Evolutionary conservation across 2,329 filamentous ascomycete genomes (phyloP), one percentile per base, ranked within the genome.

Genomic region (Cercospora berteroae): DNA sequence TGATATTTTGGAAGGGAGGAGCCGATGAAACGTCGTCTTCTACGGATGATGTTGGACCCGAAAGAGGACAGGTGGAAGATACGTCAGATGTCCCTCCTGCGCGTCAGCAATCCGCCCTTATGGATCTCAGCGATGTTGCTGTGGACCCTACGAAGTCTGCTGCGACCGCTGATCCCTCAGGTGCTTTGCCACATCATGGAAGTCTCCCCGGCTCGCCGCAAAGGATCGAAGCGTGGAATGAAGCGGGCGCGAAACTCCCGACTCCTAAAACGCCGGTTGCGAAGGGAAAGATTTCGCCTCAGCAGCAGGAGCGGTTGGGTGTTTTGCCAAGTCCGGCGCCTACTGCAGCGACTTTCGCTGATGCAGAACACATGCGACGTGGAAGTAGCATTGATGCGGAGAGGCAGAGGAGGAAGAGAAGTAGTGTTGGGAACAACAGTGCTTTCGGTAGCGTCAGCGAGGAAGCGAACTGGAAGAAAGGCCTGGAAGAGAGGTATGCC

Each of bases 301-400:
- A 20, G 36, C 13, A 36, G 20, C 18, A 60, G 29, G 63, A 63
- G 39, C 60, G 75, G 20, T 60, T 77, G 42, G 75, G 75, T 6
- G 70, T 77, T 2, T 52, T 77, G 63, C 75, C 75, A 33, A 74
- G 71, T 71, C 75, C 75, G n/a, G 71, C 69, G 13, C 70, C 67
- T 42, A 71, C 71, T 9, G 66, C 65, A 16, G 31, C 67, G 16
- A 69, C 69, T 3, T 69, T 71, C 50, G 60, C 59, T 10, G 69
- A 70, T 7, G 70, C 68, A 20, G 69, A 63, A 50, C 23, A 50
- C n/a, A 44, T 27, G 23, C 58, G 23, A 23, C 52, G 67, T 31
- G 39, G 39, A 36, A 65, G 64, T 2, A 61, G 52, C 16, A 52
- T 60, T 12, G 68, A 68, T 12, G 27, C 62, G 10, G 27, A 58